A percentile compares a stretch with the other conserved stretches of the same genome.
These are phyloP conservation scores for Agaricus bisporus DNA, from an alignment of 768 basidiomycete species.

Conservation along the genomic window DNA sequence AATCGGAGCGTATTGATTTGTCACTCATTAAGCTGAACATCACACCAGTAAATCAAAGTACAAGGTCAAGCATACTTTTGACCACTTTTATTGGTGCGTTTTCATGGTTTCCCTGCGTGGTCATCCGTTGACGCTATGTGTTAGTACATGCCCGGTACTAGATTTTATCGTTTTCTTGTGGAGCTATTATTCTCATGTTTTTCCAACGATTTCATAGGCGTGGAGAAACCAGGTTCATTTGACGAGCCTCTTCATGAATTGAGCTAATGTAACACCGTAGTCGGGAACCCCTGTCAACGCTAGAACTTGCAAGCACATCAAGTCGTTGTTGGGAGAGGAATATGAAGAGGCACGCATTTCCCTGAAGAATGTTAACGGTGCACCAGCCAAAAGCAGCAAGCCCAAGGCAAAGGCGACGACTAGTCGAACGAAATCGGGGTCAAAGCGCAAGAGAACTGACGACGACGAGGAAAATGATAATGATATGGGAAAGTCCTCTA, in stretches of 20 bases:
- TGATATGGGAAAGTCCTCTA: conserved; percentile 3
- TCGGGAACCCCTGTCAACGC: conserved; percentile 36
- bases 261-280: conserved; percentile 9
- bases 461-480: neutral
- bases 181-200: neutral
- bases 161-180: neutral
- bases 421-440: neutral
- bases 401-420: conserved; percentile 6
- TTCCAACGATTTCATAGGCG: conserved; percentile 13
- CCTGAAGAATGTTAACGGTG: conserved; percentile 34
- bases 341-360: conserved; percentile 41
- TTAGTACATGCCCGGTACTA: conserved; percentile 24
- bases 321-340: conserved; percentile 35
- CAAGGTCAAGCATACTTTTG: conserved; percentile 36
- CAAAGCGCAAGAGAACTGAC: conserved; percentile 5
- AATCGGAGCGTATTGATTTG: neutral
- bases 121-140: neutral
- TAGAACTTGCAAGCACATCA: conserved; percentile 44
- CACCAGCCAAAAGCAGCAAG: conserved; percentile 10
- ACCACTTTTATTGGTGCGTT: conserved; percentile 32
- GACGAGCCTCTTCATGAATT: neutral
- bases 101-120: neutral
- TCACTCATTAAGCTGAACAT: conserved; percentile 6
- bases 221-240: conserved; percentile 22
- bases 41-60: conserved; percentile 31